Base-by-base conservation (phyloP, 192 early-diverging fungal genomes). In the Backusella psychrophila region DNA sequence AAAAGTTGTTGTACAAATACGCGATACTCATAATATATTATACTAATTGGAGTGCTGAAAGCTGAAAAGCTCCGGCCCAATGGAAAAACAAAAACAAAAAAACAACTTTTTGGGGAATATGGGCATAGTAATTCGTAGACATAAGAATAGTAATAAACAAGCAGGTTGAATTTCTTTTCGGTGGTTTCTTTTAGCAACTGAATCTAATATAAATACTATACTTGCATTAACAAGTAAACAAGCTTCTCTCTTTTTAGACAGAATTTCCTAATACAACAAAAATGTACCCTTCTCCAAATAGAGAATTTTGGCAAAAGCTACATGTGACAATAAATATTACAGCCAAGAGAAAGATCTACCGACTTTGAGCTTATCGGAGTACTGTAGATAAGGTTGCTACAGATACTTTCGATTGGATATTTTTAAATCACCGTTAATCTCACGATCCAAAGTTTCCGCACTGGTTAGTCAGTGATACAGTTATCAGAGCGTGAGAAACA, bases 401-500 rank as follows among this genome's bases (percentile, higher is more conserved):
- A 21, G 21, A 23, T 21, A n/a, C 2, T 21, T 56, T 56, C n/a
- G 11, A 56, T 56, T 56, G 53, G 53, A n/a, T 26, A 8, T 23
- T 56, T 21, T 56, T 56, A 21, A 56, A 56, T 21, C 21, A 8
- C n/a, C 53, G 53, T 56, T 56, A 56, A 21, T 56, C 53, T 56
- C 53, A 56, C 53, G 53, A 21, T 56, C n/a, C 53, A 21, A 26
- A 56, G 19, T 11, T 56, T 21, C 53, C 53, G 21, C 53, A 56
- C n/a, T 21, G 53, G 53, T 21, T 11, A 56, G n/a, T 21, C n/a
- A 56, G 53, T 56, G 21, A 56, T 56, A 56, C 53, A 56, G 53
- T 56, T 56, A 56, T 56, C 53, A 56, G 53, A 56, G 53, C 53
- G 53, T 56, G 53, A 56, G 53, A 56, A 56, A 56, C 53, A 56